Percentiles rank a stretch among this genome's conserved stretches.
Conservation (phyloP, 371 early-diverging fungal genomes). For the Batkoa obscura region DNA sequence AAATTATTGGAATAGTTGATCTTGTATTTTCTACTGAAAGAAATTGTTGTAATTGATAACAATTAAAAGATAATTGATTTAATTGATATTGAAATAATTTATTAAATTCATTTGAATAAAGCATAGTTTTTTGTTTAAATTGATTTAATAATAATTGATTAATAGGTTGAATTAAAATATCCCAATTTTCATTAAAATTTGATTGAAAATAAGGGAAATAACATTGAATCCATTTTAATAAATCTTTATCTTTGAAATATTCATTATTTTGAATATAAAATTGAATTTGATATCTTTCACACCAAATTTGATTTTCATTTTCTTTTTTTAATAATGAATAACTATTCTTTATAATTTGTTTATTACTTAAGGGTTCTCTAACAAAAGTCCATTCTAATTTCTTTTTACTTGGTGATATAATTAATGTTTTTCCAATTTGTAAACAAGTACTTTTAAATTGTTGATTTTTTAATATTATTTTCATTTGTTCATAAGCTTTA, state of each 20-base stretch:
- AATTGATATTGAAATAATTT: background rate
- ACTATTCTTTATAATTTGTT: too few species aligned
- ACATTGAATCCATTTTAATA: background rate
- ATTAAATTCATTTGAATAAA: background rate
- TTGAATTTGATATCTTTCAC: background rate
- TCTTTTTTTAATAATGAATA: background rate
- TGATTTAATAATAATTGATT: background rate
- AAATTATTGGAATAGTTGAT: background rate
- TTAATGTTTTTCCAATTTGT: background rate
- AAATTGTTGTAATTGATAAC: background rate
- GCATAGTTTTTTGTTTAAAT: background rate
- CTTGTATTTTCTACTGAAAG: background rate
- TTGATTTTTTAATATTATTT: background rate
- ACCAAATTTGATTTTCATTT: background rate
- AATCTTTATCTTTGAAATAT: too few species aligned
- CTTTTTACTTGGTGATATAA: background rate
- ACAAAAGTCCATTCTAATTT: background rate
- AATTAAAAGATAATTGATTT: background rate
- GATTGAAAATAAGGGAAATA: background rate
- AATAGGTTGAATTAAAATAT: background rate
- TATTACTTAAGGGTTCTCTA: background rate
- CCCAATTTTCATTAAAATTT: too few species aligned
- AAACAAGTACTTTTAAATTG: too few species aligned
- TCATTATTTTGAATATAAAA: background rate
- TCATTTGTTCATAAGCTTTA: background rate